phyloP scores from a whole-genome alignment of 1,284 basidiomycete species.

The Heterobasidion occidentale region DNA sequence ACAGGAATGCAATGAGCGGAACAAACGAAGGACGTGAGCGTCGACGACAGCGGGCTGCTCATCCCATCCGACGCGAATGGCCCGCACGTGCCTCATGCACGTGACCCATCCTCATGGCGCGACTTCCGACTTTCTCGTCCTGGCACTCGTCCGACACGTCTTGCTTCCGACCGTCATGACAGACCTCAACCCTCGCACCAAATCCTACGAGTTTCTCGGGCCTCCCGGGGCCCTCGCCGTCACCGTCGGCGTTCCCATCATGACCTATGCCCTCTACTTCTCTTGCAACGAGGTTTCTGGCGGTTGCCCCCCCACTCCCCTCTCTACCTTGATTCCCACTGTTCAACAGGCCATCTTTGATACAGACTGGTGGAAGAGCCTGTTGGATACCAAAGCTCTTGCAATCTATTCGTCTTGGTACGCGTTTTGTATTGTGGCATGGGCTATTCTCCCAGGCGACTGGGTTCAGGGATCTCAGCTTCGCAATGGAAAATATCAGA shows the following conservation, averaged over 20 bases:
- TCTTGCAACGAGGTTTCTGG: background rate
- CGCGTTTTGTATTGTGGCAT: slow-evolving; percentile 75
- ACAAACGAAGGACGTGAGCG: background rate
- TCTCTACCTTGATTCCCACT: slow-evolving; percentile 34
- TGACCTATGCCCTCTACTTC: slow-evolving; percentile 1
- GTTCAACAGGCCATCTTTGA: slow-evolving; percentile 40
- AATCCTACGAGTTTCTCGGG: background rate
- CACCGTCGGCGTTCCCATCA: background rate
- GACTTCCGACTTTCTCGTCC: background rate
- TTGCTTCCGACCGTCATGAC: background rate
- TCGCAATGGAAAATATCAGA: slow-evolving; percentile 70
- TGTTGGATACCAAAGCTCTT: slow-evolving; percentile 79
- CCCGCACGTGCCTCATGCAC: background rate
- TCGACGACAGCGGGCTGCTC: background rate
- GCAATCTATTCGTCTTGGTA: slow-evolving; percentile 88
- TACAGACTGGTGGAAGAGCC: slow-evolving; percentile 54
- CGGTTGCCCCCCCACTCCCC: slow-evolving; percentile 10
- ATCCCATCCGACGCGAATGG: background rate
- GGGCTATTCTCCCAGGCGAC: slow-evolving; percentile 84
- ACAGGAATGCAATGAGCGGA: background rate
- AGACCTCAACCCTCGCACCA: background rate
- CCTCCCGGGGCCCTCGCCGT: slow-evolving; percentile 9
- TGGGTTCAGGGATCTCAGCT: slow-evolving; percentile 75
- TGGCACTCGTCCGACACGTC: background rate
- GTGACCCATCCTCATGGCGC: background rate